Base-by-base conservation (phyloP, 2,329 filamentous ascomycete species). In the Aureobasidium melanogenum region DNA sequence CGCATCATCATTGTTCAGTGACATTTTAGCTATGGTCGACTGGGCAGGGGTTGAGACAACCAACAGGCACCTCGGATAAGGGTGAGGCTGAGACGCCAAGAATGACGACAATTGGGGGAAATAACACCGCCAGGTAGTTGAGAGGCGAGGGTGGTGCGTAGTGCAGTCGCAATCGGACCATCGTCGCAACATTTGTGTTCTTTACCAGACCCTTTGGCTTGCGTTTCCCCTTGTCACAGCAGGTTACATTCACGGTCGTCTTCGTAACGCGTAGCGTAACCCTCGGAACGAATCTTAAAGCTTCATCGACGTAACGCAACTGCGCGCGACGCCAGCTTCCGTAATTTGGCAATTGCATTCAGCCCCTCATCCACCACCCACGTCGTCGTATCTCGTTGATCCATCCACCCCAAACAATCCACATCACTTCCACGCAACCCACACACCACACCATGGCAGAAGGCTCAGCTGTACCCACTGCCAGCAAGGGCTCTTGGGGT, bases 401-500 rank as follows among this genome's bases (percentile, higher is more conserved):
- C 19, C 32, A 24, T 24, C 32, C 26, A 26, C 38, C 36, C 6
- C 24, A 28, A 30, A 47, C 44, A 30, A n/a, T n/a, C 51, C 36
- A 19, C 52, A 38, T 22, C 26, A 28, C 26, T 9, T 22, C 14
- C 26, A 19, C 46, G 15, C 43, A 17, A 32, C 14, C 34, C 34
- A 51, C 36, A 51, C 36, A 34, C 24, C n/a, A 44, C 46, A 60
- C 44, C 47, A 60, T 60, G 57, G 71, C 74, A 68, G 77, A 79
- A 69, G 77, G 72, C 41, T 72, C 77, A 48, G 76, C 76, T 43
- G 77, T 80, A 60, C 78, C 78, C 44, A 67, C 75, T 7, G 71
- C 74, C 65, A 71, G 75, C 58, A 79, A 78, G 68, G 73, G 76
- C 58, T 78, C 75, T 22, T 80, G 78, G 78, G 72, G 73, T 22